phyloP scores from a whole-genome alignment of 768 basidiomycete genomes.

The Suillus plorans region DNA sequence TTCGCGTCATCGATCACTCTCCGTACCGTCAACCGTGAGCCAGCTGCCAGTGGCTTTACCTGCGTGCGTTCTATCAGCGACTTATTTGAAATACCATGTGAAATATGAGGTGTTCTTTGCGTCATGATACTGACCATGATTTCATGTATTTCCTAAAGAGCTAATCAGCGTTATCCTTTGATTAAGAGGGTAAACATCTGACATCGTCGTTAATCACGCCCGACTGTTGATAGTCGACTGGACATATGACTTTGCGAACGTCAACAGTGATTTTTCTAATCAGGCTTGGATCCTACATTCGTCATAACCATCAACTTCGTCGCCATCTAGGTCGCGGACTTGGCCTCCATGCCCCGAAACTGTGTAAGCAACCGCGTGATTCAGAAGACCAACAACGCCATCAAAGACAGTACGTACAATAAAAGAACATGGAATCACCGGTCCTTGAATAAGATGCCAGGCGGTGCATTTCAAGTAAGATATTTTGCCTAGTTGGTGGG shows the following conservation, averaged over 20 bases:
- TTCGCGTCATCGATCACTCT: not conserved
- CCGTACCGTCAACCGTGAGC: conserved; percentile 3
- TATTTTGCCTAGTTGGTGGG: not conserved
- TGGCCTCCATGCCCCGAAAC: conserved; percentile 1
- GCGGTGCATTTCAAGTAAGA: not conserved
- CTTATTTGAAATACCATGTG: not conserved
- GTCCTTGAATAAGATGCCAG: not conserved
- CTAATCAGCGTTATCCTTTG: not conserved
- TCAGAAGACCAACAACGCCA: not conserved
- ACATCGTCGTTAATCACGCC: conserved; percentile 1
- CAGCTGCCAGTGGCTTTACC: not conserved
- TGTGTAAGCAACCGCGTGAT: not conserved
- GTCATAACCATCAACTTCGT: conserved; percentile 4
- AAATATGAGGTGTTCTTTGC: not conserved
- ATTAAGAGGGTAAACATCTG: not conserved
- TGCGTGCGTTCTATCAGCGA: not conserved
- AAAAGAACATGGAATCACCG: not conserved
- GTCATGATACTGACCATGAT: not conserved
- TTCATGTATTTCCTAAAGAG: not conserved
- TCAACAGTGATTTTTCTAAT: not conserved
- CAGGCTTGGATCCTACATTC: not conserved
- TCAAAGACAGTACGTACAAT: not conserved
- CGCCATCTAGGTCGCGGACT: not conserved
- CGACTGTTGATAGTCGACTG: not conserved
- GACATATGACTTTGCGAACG: not conserved